A percentile compares a stretch with the other conserved stretches of the same genome.
phyloP scores from a whole-genome alignment of 805 yeast genomes.

The Saccharomyces mikatae region DNA sequence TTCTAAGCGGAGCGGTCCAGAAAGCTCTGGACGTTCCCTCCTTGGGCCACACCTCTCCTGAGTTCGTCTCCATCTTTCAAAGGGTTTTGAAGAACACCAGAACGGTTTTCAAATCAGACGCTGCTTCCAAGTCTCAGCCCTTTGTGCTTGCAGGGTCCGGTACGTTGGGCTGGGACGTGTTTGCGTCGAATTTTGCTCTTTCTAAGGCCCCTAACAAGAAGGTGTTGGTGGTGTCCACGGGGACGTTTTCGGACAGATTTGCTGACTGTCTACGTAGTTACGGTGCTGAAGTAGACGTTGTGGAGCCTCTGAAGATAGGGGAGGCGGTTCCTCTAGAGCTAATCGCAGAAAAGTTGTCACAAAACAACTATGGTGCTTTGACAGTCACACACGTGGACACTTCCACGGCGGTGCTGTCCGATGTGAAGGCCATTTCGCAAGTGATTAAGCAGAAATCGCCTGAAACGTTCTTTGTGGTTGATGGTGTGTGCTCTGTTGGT shows the following conservation, averaged over 20 bases:
- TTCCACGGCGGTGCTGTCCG: constrained; percentile 83
- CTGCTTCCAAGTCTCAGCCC: constrained; percentile 55
- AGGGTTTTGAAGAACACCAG: constrained; percentile 60
- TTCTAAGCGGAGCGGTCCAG: constrained; percentile 71
- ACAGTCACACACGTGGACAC: constrained; percentile 95
- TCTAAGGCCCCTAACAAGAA: constrained; percentile 46
- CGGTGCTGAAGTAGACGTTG: constrained; percentile 60
- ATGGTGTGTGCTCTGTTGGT: constrained; percentile 91
- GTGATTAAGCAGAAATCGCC: constrained; percentile 63
- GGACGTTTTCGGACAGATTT: constrained; percentile 79
- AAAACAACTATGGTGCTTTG: constrained; percentile 52
- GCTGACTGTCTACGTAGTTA: constrained; percentile 67
- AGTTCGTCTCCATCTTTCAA: constrained; percentile 69
- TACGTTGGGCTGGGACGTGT: constrained; percentile 90
- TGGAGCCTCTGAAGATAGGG: constrained; percentile 43
- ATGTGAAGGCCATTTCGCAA: constrained; percentile 54
- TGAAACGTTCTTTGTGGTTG: constrained; percentile 75
- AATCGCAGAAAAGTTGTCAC: constrained; percentile 48
- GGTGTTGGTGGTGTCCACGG: constrained; percentile 79
- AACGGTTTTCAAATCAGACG: constrained; percentile 56
- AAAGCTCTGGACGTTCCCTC: constrained; percentile 76
- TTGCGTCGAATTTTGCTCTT: constrained; percentile 62
- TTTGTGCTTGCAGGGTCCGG: constrained; percentile 85
- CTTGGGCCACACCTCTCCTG: constrained; percentile 84
- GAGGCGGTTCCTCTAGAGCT: constrained; percentile 50